A percentile compares a stretch with the other conserved stretches of the same genome.
Evolutionary conservation across 2,329 filamentous ascomycete species (phyloP).

Genomic region (Aspergillus pseudoglaucus): DNA sequence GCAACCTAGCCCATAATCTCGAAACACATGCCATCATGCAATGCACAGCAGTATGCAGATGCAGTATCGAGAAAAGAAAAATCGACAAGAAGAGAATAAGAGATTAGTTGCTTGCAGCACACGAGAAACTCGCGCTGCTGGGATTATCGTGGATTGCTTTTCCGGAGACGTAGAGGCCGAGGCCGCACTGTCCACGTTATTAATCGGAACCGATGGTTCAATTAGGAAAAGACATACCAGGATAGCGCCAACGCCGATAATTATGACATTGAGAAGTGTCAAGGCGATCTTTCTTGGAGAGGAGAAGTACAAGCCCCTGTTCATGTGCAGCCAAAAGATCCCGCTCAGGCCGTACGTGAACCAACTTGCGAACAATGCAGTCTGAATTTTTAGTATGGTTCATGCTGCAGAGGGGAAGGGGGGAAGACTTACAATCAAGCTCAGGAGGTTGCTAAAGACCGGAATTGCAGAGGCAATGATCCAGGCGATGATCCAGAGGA

Average conservation of each 20-base stretch:
- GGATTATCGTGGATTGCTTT: constrained; percentile 29
- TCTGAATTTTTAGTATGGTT: constrained; percentile 15
- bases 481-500: constrained; percentile 57
- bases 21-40: too few species aligned
- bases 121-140: constrained; percentile 26
- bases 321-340: constrained; percentile 34
- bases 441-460: constrained; percentile 61
- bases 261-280: constrained; percentile 19
- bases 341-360: constrained; percentile 49
- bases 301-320: constrained; percentile 25
- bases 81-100: neutral
- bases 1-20: too few species aligned
- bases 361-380: constrained; percentile 60
- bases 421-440: constrained; percentile 43
- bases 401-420: neutral
- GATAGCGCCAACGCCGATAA: constrained; percentile 15
- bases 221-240: constrained; percentile 12
- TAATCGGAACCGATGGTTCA: neutral
- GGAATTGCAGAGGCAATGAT: constrained; percentile 65
- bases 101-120: constrained; percentile 20
- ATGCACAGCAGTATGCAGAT: too few species aligned
- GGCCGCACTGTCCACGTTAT: constrained; percentile 16
- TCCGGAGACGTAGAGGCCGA: constrained; percentile 30
- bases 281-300: constrained; percentile 25
- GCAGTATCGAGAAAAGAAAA: too few species aligned